phyloP scores from a whole-genome alignment of 2,329 filamentous ascomycete species.

The Gaeumannomyces sp. region DNA sequence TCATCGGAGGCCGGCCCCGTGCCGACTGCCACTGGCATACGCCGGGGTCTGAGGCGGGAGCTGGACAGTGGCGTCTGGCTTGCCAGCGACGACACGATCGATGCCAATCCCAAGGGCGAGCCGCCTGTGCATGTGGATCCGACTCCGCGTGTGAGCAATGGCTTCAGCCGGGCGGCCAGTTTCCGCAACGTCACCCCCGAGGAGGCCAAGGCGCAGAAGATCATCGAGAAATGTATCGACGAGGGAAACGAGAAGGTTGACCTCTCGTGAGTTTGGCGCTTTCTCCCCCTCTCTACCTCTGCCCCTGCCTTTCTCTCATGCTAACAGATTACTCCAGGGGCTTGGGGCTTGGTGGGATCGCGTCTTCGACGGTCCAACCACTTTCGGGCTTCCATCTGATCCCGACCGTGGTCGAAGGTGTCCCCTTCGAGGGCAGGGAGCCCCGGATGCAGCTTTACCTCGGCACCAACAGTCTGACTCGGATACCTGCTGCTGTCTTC shows the following conservation, averaged over 20 bases:
- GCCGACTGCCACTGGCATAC: conserved; percentile 8
- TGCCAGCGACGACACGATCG: conserved; percentile 50
- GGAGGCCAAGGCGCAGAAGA: conserved; percentile 38
- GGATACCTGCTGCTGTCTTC: conserved; percentile 55
- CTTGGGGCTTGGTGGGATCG: conserved; percentile 45
- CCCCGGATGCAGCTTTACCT: conserved; percentile 57
- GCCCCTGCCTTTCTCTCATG: neutral
- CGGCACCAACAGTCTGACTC: conserved; percentile 49
- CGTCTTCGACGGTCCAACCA: conserved; percentile 50
- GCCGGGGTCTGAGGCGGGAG: conserved; percentile 48
- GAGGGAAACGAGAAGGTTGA: conserved; percentile 53
- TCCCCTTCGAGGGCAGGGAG: conserved; percentile 53
- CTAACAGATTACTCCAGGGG: conserved; percentile 23
- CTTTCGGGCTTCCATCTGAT: conserved; percentile 49
- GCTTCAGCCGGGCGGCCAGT: conserved; percentile 21
- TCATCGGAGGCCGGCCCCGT: conserved; percentile 40
- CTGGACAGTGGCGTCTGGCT: conserved; percentile 63
- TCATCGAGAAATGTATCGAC: conserved; percentile 50
- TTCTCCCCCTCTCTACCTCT: neutral
- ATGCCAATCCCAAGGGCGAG: conserved; percentile 5
- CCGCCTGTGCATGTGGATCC: neutral
- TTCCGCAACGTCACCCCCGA: conserved; percentile 27
- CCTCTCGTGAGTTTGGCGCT: conserved; percentile 40
- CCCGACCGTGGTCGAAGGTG: conserved; percentile 46
- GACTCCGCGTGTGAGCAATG: conserved; percentile 17